Conservation (phyloP, 306 rosid genomes). For the Pyrus bretschneideri region DNA sequence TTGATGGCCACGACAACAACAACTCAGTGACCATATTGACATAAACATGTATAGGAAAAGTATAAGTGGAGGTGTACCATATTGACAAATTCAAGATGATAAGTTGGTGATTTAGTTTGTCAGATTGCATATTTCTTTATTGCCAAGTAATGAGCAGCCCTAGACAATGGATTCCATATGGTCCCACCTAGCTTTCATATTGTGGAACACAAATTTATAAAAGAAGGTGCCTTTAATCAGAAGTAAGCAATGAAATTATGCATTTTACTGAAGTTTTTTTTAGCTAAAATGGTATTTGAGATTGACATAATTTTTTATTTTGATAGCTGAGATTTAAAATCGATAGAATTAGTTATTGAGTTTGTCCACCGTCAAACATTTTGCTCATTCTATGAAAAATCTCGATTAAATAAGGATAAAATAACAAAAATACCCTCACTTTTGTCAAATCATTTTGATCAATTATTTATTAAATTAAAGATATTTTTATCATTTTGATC, state of each 20-base stretch:
- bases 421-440: too few relatives aligned
- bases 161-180: neutral
- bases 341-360: too few relatives aligned
- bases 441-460: too few relatives aligned
- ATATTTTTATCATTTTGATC: too few relatives aligned
- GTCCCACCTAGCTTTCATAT: neutral
- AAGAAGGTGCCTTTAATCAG: neutral
- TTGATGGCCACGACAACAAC: conserved; percentile 1
- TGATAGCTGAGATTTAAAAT: accelerated
- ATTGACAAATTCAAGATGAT: conserved; percentile 1
- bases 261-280: neutral
- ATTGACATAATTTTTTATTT: too few relatives aligned
- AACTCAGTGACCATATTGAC: conserved; percentile 21
- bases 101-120: conserved; percentile 20
- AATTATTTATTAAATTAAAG: too few relatives aligned
- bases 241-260: neutral
- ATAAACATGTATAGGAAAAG: conserved; percentile 23
- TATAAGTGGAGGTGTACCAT: neutral
- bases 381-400: too few relatives aligned
- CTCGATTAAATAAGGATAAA: too few relatives aligned
- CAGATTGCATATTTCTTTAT: neutral
- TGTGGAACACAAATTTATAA: neutral
- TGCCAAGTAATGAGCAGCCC: conserved; percentile 11
- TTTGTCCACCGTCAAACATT: too few relatives aligned
- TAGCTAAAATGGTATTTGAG: too few relatives aligned